Conservation (phyloP, 139 green algal species). For the Prasinococcaceae sp. region DNA sequence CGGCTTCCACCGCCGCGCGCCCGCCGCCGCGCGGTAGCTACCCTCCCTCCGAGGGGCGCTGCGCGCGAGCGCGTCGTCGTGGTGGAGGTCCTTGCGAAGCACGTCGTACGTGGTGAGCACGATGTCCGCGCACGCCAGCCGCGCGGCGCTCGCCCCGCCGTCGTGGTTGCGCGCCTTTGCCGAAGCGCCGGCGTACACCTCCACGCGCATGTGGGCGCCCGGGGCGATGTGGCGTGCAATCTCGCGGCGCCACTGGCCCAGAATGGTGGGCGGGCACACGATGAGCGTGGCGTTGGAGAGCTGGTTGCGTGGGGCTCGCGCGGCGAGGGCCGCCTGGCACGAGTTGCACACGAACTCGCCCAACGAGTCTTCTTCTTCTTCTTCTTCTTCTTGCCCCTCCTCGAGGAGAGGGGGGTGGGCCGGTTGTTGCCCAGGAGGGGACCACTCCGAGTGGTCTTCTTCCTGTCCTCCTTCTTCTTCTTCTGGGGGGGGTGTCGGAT, state of each 20-base stretch:
- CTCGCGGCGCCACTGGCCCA: slow-evolving; percentile 67
- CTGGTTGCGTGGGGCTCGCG: too few species aligned
- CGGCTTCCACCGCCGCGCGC: slow-evolving; percentile 28
- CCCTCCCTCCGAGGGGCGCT: too few species aligned
- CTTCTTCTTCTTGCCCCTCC: too few species aligned
- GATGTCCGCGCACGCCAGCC: slow-evolving; percentile 65
- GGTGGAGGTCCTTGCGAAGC: slow-evolving; percentile 54
- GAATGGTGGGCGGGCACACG: slow-evolving; percentile 68
- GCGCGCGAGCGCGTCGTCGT: slow-evolving; percentile 15
- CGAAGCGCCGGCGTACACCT: slow-evolving; percentile 48
- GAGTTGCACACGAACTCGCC: too few species aligned
- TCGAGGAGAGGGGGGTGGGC: too few species aligned
- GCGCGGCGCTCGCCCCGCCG: slow-evolving; percentile 31
- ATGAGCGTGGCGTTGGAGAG: slow-evolving; percentile 67
- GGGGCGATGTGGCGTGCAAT: slow-evolving; percentile 25
- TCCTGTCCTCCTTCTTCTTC: too few species aligned
- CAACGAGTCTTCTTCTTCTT: too few species aligned
- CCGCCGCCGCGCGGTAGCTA: too few species aligned
- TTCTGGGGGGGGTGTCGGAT: too few species aligned
- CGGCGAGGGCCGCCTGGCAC: too few species aligned
- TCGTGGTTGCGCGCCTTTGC: neutral
- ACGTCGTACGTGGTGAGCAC: slow-evolving; percentile 86
- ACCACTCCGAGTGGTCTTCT: too few species aligned
- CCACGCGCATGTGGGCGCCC: slow-evolving; percentile 36
- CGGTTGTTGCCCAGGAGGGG: too few species aligned